phyloP scores from a whole-genome alignment of 768 basidiomycete genomes.

The Pleurotus eryngii region DNA sequence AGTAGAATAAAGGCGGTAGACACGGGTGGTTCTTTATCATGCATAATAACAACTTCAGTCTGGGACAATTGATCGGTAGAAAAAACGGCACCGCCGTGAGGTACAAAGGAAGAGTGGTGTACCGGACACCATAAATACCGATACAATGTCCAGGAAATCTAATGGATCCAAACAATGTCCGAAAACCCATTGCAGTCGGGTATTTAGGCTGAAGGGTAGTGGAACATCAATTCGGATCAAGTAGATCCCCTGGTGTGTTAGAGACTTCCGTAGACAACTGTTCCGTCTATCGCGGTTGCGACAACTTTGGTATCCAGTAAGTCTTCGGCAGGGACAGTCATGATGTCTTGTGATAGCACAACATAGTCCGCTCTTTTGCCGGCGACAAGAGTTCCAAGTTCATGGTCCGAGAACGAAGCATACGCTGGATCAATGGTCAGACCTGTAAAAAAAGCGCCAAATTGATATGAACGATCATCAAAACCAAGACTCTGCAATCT shows the following conservation, averaged over 20 bases:
- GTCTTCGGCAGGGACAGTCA: conserved; percentile 53
- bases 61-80: no score
- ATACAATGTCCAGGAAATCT: background rate
- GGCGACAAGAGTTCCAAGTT: conserved; percentile 69
- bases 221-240: background rate
- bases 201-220: background rate
- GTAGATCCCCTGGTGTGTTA: conserved; percentile 11
- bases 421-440: conserved; percentile 89
- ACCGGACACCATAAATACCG: no score
- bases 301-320: conserved; percentile 69
- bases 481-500: background rate
- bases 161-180: conserved; percentile 1
- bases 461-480: background rate
- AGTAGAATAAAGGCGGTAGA: no score
- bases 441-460: conserved; percentile 35
- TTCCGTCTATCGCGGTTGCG: conserved; percentile 79
- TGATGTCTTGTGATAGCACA: conserved; percentile 80
- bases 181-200: background rate
- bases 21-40: no score
- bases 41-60: no score
- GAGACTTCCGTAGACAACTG: conserved; percentile 35
- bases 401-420: conserved; percentile 75
- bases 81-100: no score
- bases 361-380: conserved; percentile 87
- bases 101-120: no score